Conservation (phyloP, 106 monocot genomes). For the Dioscorea dumetorum region DNA sequence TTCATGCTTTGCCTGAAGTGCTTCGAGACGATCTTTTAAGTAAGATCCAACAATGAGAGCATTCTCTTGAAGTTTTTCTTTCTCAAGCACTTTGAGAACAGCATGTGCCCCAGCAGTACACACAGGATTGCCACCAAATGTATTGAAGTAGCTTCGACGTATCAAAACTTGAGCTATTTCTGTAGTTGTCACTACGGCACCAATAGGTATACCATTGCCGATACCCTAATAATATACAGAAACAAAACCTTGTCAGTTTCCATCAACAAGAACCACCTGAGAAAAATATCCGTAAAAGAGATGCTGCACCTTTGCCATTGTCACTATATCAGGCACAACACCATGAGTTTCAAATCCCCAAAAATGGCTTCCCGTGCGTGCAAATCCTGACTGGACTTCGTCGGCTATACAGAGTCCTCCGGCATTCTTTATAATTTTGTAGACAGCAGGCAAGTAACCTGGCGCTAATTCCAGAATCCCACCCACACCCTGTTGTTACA, state of each 20-base stretch:
- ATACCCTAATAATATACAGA: constrained; percentile 44
- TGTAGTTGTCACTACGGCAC: constrained; percentile 75
- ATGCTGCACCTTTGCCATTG: constrained; percentile 68
- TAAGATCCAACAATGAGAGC: constrained; percentile 57
- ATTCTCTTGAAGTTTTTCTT: constrained; percentile 52
- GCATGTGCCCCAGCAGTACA: constrained; percentile 55
- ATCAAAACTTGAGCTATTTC: constrained; percentile 67
- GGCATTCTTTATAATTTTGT: constrained; percentile 52
- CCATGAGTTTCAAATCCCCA: constrained; percentile 88
- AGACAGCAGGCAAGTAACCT: constrained; percentile 72
- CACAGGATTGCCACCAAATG: constrained; percentile 30
- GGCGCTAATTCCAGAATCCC: constrained; percentile 80
- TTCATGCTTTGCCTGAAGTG: constrained; percentile 55
- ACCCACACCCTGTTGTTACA: constrained; percentile 57
- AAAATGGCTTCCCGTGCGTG: constrained; percentile 74
- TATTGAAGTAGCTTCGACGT: constrained; percentile 52
- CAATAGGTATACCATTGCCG: constrained; percentile 79
- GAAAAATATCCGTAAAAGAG: no score
- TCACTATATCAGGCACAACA: constrained; percentile 79
- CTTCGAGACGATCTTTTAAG: constrained; percentile 45
- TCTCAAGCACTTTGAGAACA: constrained; percentile 49
- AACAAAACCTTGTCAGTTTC: not conserved
- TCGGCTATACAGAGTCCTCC: constrained; percentile 94
- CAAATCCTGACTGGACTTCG: constrained; percentile 90
- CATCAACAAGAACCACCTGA: not conserved